Conservation (phyloP, 306 rosid genomes). For the Gillenia trifoliata region DNA sequence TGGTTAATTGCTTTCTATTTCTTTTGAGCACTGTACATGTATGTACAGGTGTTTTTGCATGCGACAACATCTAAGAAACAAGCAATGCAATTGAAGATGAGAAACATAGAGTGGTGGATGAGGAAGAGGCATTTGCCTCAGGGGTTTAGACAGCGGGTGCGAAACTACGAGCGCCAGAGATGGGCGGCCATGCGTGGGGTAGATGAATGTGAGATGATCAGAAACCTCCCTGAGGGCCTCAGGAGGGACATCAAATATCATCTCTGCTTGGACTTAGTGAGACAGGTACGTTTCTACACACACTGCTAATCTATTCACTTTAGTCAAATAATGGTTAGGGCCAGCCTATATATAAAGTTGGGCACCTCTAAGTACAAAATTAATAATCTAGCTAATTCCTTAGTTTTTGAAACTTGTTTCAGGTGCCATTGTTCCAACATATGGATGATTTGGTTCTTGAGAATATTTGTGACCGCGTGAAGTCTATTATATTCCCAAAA, state of each 20-base stretch:
- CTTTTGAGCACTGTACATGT: background rate
- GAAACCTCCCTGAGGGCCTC: constrained; percentile 82
- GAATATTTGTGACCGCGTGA: constrained; percentile 93
- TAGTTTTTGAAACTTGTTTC: background rate
- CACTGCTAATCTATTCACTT: background rate
- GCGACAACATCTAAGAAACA: constrained; percentile 93
- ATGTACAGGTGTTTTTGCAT: constrained; percentile 71
- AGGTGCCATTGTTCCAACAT: constrained; percentile 90
- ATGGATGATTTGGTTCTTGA: constrained; percentile 91
- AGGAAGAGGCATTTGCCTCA: constrained; percentile 70
- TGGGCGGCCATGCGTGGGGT: constrained; percentile 97
- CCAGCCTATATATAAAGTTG: background rate
- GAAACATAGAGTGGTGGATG: constrained; percentile 98
- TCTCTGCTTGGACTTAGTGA: constrained; percentile 82
- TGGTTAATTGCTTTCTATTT: background rate
- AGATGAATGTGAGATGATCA: constrained; percentile 74
- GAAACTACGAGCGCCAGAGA: constrained; percentile 75
- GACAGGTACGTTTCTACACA: constrained; percentile 41
- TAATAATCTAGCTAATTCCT: background rate
- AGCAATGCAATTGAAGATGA: constrained; percentile 87
- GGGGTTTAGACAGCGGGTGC: constrained; percentile 71
- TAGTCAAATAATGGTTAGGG: background rate
- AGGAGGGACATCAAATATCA: constrained; percentile 90
- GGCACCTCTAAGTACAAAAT: background rate
- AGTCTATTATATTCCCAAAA: constrained; percentile 84